A percentile compares a stretch with the other conserved stretches of the same genome.
phyloP scores from a whole-genome alignment of 2,329 filamentous ascomycete genomes.

The Teratosphaeria destructans region DNA sequence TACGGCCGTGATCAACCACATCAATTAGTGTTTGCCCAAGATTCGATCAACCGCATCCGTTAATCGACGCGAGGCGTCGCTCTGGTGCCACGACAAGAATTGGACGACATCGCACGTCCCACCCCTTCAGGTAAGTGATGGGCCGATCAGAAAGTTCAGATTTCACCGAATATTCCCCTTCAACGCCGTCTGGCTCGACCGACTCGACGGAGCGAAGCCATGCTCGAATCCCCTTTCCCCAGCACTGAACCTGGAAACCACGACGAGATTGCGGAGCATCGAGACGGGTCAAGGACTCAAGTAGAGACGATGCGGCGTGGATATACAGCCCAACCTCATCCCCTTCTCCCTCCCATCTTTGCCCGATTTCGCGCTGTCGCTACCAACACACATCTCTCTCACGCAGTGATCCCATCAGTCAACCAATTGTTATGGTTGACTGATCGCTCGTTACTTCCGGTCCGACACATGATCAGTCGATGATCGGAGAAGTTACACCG shows the following conservation, averaged over 20 bases:
- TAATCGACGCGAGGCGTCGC: too few species aligned
- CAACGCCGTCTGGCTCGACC: background rate
- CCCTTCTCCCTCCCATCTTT: background rate
- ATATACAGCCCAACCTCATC: background rate
- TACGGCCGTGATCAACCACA: too few species aligned
- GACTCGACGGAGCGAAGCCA: background rate
- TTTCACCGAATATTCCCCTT: background rate
- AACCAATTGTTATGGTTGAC: too few species aligned
- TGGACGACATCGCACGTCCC: background rate
- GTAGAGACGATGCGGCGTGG: background rate
- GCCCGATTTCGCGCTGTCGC: background rate
- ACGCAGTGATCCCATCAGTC: too few species aligned
- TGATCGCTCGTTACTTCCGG: too few species aligned
- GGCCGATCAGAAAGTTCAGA: background rate
- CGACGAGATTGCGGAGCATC: background rate
- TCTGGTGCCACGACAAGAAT: background rate
- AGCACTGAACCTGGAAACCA: background rate
- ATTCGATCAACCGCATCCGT: too few species aligned
- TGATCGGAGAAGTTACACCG: too few species aligned
- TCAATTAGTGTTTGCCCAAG: too few species aligned
- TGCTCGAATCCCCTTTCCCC: background rate
- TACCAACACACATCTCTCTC: background rate
- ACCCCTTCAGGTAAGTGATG: background rate
- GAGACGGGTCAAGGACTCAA: background rate
- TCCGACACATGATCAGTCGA: too few species aligned